Evolutionary conservation across 2,329 filamentous ascomycete species (phyloP).

Genomic region (Fusarium oxysporum): DNA sequence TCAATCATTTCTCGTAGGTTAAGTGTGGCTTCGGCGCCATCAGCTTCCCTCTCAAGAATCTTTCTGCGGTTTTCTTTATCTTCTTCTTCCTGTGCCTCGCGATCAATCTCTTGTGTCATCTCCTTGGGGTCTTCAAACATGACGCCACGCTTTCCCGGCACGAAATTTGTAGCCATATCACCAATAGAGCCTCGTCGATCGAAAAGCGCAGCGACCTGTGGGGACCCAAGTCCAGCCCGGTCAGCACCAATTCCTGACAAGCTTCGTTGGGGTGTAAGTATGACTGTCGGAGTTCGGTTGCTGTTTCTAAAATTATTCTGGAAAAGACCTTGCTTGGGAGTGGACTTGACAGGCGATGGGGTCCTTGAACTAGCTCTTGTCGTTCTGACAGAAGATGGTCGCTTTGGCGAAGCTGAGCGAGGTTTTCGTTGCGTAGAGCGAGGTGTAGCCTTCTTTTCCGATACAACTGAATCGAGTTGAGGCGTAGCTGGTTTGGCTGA

Average conservation of each 20-base stretch:
- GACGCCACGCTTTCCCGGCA: constrained; percentile 64
- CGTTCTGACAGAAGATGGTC: constrained; percentile 12
- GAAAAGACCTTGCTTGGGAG: constrained; percentile 59
- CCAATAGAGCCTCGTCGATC: constrained; percentile 78
- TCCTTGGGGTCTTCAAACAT: constrained; percentile 74
- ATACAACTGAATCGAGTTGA: constrained; percentile 26
- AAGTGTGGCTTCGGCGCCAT: constrained; percentile 65
- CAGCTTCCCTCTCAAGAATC: constrained; percentile 64
- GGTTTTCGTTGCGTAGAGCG: constrained; percentile 17
- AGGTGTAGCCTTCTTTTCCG: constrained; percentile 21
- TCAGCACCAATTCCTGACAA: constrained; percentile 78
- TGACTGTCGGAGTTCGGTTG: constrained; percentile 69
- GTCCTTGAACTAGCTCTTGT: constrained; percentile 37
- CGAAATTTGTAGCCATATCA: constrained; percentile 72
- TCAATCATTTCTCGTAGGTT: constrained; percentile 83
- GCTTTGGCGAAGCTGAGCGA: constrained; percentile 39
- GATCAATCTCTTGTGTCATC: constrained; percentile 72
- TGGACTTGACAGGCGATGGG: constrained; percentile 40
- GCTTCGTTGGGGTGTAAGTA: constrained; percentile 66
- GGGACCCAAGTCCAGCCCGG: constrained; percentile 78
- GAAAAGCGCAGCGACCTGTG: constrained; percentile 76
- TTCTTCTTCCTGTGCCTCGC: constrained; percentile 68
- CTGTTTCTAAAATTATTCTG: constrained; percentile 65
- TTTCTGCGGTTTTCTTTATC: constrained; percentile 69
- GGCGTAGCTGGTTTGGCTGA: constrained; percentile 44